These are phyloP conservation scores for Penicillium coprophilum DNA, from an alignment of 495 filamentous ascomycete species.

Conservation along the genomic window DNA sequence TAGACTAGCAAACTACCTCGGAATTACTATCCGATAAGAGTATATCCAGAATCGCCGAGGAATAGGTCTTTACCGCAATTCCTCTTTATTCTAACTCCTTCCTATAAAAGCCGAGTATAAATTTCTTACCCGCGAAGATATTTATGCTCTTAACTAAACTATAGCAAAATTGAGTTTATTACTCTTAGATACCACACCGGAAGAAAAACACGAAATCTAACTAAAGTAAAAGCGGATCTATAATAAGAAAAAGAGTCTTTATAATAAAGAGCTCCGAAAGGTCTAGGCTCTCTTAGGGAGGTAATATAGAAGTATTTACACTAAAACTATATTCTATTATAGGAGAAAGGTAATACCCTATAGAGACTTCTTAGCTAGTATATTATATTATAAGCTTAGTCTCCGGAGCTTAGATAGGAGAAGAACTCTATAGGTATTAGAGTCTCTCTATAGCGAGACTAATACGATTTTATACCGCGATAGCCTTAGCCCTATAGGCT, in stretches of 20 bases:
- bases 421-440: conserved; percentile 8
- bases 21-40: conserved; percentile 11
- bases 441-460: conserved; percentile 12
- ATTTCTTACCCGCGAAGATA: conserved; percentile 13
- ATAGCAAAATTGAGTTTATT: background rate
- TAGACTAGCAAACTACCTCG: conserved; percentile 14
- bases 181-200: background rate
- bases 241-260: background rate
- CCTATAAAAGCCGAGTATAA: conserved; percentile 17
- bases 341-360: conserved; percentile 15
- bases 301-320: background rate
- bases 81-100: conserved; percentile 9
- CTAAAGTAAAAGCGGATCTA: background rate
- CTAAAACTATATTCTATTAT: conserved; percentile 16
- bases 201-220: conserved; percentile 4
- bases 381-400: conserved; percentile 3
- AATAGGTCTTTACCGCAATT: conserved; percentile 13
- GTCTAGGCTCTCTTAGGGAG: conserved; percentile 2
- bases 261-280: conserved; percentile 4
- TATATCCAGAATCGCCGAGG: conserved; percentile 20
- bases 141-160: conserved; percentile 2
- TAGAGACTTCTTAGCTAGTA: conserved; percentile 12
- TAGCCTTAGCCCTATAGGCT: conserved; percentile 5
- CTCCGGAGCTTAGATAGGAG: conserved; percentile 10
- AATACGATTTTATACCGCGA: conserved; percentile 10